Evolutionary conservation across 768 basidiomycete genomes (phyloP).

Genomic region (Rhodotorula babjevae): DNA sequence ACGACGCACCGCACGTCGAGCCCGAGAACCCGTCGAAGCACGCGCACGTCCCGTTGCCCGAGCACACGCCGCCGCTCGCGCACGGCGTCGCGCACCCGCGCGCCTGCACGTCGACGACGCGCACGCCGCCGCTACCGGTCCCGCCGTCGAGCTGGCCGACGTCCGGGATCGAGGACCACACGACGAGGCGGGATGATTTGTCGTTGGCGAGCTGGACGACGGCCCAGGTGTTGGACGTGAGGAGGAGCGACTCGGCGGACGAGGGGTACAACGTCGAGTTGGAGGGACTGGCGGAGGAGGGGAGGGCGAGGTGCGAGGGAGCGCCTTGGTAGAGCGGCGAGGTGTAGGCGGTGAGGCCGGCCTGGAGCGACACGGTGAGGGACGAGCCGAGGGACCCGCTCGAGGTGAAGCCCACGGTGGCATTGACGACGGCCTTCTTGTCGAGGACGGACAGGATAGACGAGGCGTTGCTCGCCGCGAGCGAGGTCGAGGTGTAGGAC

Average conservation of each 20-base stretch:
- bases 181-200: slow-evolving; percentile 53
- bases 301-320: slow-evolving; percentile 58
- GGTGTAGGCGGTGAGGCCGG: slow-evolving; percentile 66
- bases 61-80: slow-evolving; percentile 67
- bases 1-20: slow-evolving; percentile 56
- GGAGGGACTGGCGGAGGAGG: slow-evolving; percentile 44
- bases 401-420: slow-evolving; percentile 55
- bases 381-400: slow-evolving; percentile 46
- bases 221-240: slow-evolving; percentile 8
- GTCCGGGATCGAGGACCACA: slow-evolving; percentile 78
- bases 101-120: slow-evolving; percentile 67
- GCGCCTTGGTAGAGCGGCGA: slow-evolving; percentile 63
- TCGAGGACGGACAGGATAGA: slow-evolving; percentile 10
- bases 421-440: background rate
- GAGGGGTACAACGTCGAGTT: background rate
- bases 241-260: slow-evolving; percentile 29
- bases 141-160: slow-evolving; percentile 61
- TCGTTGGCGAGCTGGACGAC: slow-evolving; percentile 28
- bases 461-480: slow-evolving; percentile 14
- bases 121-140: slow-evolving; percentile 51
- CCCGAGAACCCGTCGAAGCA: slow-evolving; percentile 74
- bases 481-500: slow-evolving; percentile 26
- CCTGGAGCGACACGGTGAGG: slow-evolving; percentile 55
- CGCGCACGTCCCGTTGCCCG: slow-evolving; percentile 62
- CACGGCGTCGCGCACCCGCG: slow-evolving; percentile 70